Base-by-base conservation (phyloP, 2,329 filamentous ascomycete genomes). In the Chalaropsis ovoidea region DNA sequence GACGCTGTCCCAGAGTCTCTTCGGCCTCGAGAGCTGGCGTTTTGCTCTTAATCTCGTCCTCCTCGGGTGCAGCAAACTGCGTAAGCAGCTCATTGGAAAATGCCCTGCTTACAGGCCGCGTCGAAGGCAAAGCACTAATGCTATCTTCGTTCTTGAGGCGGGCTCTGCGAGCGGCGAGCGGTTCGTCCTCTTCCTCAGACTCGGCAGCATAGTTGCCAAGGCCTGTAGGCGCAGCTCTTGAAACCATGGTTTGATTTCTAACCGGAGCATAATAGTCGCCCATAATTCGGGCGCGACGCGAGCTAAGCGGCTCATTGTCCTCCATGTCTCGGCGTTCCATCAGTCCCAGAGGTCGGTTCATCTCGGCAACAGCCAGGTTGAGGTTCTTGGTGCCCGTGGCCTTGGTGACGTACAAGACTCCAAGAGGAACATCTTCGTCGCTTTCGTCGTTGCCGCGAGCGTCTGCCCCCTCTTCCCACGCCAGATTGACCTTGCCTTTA, bases 341-440 rank as follows among this genome's bases (percentile, higher is more conserved):
- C 65, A 94, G 75, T 3, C 89, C 89, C 4, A 90, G 74, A 0
- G 89, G 88, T 11, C 85, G 76, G 75, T 85, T 81, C 69, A 86
- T 71, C 75, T 83, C 81, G 66, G 79, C 78, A 68, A 80, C 74
- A 61, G 80, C 77, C 67, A 79, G 75, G 41, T 76, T 76, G 41
- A 78, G 73, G 64, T 78, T 75, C 58, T 74, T 74, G 49, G 73
- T 74, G 13, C 80, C 80, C n/a, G 81, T 77, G 7, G 82, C 79
- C 69, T 83, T 84, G 49, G 79, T 80, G 0, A 87, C 85, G 70
- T 83, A 89, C 17, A 99, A 80, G 69, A 97, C 79, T 11, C 88
- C 94, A 3, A 99, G 79, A 0, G 94, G 94, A 0, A 96, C 86
- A 70, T 97, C 93, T 64, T 93, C 89, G 69, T 96, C 90, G 13